Base-by-base conservation (phyloP, 129 eudicot species). In the Pseudognaphalium luteoalbum region DNA sequence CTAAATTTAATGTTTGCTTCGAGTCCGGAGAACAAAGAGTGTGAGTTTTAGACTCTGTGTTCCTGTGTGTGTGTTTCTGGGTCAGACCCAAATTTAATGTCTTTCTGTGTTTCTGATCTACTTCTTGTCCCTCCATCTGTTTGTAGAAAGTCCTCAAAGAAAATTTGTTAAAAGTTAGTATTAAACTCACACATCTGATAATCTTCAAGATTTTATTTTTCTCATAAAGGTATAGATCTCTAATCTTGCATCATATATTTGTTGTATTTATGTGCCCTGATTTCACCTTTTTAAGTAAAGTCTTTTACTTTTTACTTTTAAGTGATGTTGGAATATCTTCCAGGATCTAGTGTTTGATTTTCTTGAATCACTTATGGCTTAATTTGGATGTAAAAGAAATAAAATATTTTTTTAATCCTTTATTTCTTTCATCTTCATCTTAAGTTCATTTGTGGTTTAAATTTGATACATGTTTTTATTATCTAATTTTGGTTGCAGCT, bases 1-100 rank as follows among this genome's bases (percentile, higher is more conserved):
- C 89, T 80, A 60, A 73, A 89, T 89, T 89, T 83, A 81, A 85
- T 81, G 85, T 72, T 77, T 30, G 63, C 37, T 72, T 77, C 5
- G 78, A 72, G 85, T 81, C 86, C 87, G 87, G 63, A 70, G 54
- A 75, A 61, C 51, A 60, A 20, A 66, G 66, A 71, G 66, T 35
- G 42, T 58, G 39, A 30, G 34, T 67, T 72, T 21, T 56, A 54
- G 66, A 72, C 35, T 57, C 20, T 52, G 41, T 54, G 68, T 76
- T 47, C 30, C 22, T 29, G 72, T 25, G 28, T 52, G 67, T 69
- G 72, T 37, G 81, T 73, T 50, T 44, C 77, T 7, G 58, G 21
- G 68, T 77, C 84, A 61, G 83, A 73, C 81, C 86, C 72, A 72
- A 64, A 22, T 52, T 50, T 25, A 25, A 20, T 73, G 70, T 66